Evolutionary conservation across 768 basidiomycete genomes (phyloP).

Genomic region (Neoboletus brunneissimus): DNA sequence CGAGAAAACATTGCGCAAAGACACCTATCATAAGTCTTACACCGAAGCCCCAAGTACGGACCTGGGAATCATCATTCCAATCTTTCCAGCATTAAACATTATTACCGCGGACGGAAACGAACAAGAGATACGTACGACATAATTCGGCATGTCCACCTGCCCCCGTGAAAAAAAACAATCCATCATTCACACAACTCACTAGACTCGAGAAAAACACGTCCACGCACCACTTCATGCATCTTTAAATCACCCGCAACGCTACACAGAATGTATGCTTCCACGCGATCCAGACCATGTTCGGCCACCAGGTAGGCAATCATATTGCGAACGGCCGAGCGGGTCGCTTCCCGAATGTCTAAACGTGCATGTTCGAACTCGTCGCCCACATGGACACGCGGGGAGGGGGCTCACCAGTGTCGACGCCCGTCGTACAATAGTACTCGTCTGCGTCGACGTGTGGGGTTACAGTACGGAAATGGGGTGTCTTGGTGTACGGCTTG

Average conservation of each 20-base stretch:
- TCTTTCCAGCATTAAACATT: constrained; percentile 29
- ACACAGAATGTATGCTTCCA: constrained; percentile 59
- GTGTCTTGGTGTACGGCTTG: constrained; percentile 54
- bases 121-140: constrained; percentile 42
- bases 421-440: constrained; percentile 58
- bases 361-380: neutral
- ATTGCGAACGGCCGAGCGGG: constrained; percentile 51
- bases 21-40: neutral
- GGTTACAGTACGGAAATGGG: constrained; percentile 46
- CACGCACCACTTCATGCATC: constrained; percentile 56
- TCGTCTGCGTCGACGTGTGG: constrained; percentile 26
- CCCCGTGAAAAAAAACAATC: neutral
- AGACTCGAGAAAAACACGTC: neutral
- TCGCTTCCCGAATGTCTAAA: constrained; percentile 50
- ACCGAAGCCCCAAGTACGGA: constrained; percentile 34
- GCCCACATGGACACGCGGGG: too few relatives aligned
- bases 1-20: neutral
- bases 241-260: constrained; percentile 58
- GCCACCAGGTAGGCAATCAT: constrained; percentile 54
- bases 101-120: neutral
- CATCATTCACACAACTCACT: neutral
- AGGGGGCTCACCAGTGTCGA: constrained; percentile 39
- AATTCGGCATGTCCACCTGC: constrained; percentile 66
- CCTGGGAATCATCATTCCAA: constrained; percentile 56
- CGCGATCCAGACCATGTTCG: constrained; percentile 42